phyloP scores from a whole-genome alignment of 345 rosid genomes.

The Noccaea caerulescens region DNA sequence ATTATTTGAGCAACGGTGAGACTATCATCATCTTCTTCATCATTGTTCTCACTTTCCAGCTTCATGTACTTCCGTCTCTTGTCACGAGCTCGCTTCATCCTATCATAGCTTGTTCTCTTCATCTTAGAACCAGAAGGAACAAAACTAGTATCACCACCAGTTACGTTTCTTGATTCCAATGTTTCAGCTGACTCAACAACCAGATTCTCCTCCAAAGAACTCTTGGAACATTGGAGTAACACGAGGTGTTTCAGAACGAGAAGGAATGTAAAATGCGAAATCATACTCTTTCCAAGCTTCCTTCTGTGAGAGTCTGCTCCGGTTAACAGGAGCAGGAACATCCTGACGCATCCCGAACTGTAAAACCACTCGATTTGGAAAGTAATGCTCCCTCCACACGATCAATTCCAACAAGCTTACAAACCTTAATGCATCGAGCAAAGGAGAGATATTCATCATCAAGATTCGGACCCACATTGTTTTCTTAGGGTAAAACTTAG shows the following conservation, averaged over 20 bases:
- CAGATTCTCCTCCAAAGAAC: not conserved
- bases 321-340: conserved; percentile 39
- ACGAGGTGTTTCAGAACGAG: conserved; percentile 40
- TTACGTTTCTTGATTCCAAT: conserved; percentile 11
- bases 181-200: conserved; percentile 4
- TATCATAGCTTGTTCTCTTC: not conserved
- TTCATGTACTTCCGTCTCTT: too few relatives aligned
- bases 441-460: conserved; percentile 45
- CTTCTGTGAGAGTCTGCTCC: conserved; percentile 7
- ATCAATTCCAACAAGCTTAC: conserved; percentile 49
- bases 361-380: conserved; percentile 58
- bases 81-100: not conserved
- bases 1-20: conserved; percentile 2
- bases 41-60: too few relatives aligned
- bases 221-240: conserved; percentile 43
- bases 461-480: conserved; percentile 20
- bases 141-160: conserved; percentile 3
- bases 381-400: conserved; percentile 48
- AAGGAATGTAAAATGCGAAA: conserved; percentile 46
- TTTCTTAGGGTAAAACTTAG: conserved; percentile 45
- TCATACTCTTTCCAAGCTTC: conserved; percentile 42
- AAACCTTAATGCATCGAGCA: conserved; percentile 43
- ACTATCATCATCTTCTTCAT: not conserved
- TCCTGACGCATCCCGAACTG: conserved; percentile 72
- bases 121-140: conserved; percentile 23